Base-by-base conservation (phyloP, 2,329 filamentous ascomycete species). In the Aspergillus sp. region DNA sequence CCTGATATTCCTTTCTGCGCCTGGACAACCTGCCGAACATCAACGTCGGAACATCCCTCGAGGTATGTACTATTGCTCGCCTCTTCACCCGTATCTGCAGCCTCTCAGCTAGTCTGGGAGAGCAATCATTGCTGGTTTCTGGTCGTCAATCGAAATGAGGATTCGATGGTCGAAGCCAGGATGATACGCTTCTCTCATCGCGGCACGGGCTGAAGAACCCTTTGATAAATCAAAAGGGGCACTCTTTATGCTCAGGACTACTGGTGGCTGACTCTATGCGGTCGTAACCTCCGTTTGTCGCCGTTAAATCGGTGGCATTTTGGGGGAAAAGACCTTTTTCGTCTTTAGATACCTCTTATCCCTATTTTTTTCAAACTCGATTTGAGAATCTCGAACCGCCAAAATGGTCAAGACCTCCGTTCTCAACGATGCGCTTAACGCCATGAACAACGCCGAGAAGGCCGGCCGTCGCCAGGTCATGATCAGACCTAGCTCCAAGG, bases 361-460 rank as follows among this genome's bases (percentile, higher is more conserved):
- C 60, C 49, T n/a, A 54, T 33, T 47, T 47, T 43, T 47, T 48
- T 68, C 34, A 42, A 48, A n/a, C 56, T 61, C 63, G 72, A 73
- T 71, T 70, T 74, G 72, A 75, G 72, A 75, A 75, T 75, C 72
- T 75, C 61, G 56, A 57, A 79, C 80, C 82, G 83, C 72, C 83
- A 96, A 87, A 72, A 98, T 98, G 91, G 90, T 96, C 77, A 90
- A 88, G 81, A 97, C 93, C 69, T 95, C 90, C 74, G 93, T 97
- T 70, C 90, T 98, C 76, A 94, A 97, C 83, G 93, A 98, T 86
- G 90, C 88, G 72, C 87, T 96, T 69, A 95, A 95, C 75, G 81
- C 84, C 81, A 97, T 98, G 86, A 98, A 98, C 90, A 98, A 98
- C 77, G 93, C 93, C 82, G 94, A 98, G 85, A 97, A 98, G 87